Conservation (phyloP, 768 basidiomycete genomes). For the Calvatia gigantea region DNA sequence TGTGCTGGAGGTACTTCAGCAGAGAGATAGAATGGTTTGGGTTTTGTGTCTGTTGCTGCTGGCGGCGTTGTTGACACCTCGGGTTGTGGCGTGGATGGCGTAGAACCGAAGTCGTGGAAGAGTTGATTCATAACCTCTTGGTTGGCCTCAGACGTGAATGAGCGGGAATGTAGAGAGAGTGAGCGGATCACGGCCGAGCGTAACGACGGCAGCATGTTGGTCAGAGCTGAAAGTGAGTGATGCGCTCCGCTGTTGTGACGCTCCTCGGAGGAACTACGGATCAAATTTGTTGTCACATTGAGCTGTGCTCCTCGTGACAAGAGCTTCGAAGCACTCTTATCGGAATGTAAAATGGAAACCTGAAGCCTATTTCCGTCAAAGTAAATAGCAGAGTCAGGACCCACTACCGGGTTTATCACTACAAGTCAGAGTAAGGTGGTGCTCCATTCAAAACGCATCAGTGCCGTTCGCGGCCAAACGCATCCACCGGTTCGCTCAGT, state of each 20-base stretch:
- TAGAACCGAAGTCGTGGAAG: slow-evolving; percentile 15
- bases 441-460: too few relatives aligned
- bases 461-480: too few relatives aligned
- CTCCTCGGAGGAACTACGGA: not conserved
- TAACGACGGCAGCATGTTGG: slow-evolving; percentile 18
- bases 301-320: too few relatives aligned
- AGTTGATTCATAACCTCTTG: slow-evolving; percentile 17
- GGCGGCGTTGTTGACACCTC: slow-evolving; percentile 1
- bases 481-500: too few relatives aligned
- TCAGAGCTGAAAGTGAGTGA: not conserved
- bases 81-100: slow-evolving; percentile 6
- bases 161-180: slow-evolving; percentile 14
- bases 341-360: too few relatives aligned
- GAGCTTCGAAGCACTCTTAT: too few relatives aligned
- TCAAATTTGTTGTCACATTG: too few relatives aligned
- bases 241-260: not conserved
- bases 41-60: not conserved
- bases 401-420: too few relatives aligned
- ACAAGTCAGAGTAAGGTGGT: too few relatives aligned
- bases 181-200: slow-evolving; percentile 17
- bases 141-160: slow-evolving; percentile 13
- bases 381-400: too few relatives aligned
- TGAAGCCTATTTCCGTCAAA: too few relatives aligned
- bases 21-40: slow-evolving; percentile 15
- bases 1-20: slow-evolving; percentile 68